Base-by-base conservation (phyloP, 1,139 yeast species). In the Magnusiomyces ingens region DNA sequence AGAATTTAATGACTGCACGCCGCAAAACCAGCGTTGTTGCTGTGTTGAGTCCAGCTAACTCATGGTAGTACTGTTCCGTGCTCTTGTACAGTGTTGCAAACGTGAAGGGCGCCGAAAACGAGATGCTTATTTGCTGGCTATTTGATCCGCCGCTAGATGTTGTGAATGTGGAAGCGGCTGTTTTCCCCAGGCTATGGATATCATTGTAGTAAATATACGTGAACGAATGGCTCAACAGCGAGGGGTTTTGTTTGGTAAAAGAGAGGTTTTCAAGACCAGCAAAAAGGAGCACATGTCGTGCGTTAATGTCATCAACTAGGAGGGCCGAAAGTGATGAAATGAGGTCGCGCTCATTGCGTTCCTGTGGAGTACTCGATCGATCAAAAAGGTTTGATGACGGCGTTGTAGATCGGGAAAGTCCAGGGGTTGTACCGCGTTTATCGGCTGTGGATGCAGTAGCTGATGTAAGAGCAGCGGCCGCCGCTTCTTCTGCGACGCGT, bases 261-360 rank as follows among this genome's bases (percentile, higher is more conserved):
- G 41, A 17, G 13, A 37, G 18, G 18, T 26, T 21, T 29, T 45
- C 48, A 3, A 45, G 38, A 29, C 48, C 38, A 32, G 22, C 17
- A 45, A 45, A 45, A 36, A 45, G 13, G 13, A 45, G 48, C 19
- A 37, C 32, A 15, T 45, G 48, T 29, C 40, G 37, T 11, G n/a
- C 11, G 18, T 18, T 8, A 29, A 45, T 19, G 10, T 17, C 13
- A 10, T 26, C 12, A 8, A 19, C 22, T 3, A 45, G 26, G n/a
- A n/a, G 22, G 8, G n/a, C 11, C 2, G 48, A n/a, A 3, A 45
- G 32, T 11, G 19, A 3, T 21, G 19, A 10, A 29, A 45, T 32
- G 13, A 45, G 40, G 5, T 19, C 38, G n/a, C 21, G n/a, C 18
- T 45, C 48, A 21, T 45, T 45, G 11, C 26, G 19, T 15, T 21